These are phyloP conservation scores for Cylindrodendrum hubeiense DNA, from an alignment of 2,329 filamentous ascomycete species.

Conservation along the genomic window DNA sequence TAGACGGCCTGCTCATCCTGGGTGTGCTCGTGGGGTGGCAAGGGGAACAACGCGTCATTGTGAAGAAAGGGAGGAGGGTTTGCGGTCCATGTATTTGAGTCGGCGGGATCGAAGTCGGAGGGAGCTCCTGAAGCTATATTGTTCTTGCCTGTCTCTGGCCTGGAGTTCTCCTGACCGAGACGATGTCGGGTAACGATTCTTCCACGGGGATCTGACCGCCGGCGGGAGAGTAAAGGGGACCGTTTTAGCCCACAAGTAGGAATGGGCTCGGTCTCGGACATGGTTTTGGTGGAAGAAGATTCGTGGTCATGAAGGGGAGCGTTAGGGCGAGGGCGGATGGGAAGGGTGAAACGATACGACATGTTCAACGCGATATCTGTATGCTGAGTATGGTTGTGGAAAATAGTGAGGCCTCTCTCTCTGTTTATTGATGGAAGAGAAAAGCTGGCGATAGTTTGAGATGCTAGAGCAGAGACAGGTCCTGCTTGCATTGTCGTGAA, in stretches of 20 bases:
- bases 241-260: conserved; percentile 18
- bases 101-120: conserved; percentile 10
- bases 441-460: not conserved
- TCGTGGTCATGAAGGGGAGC: not conserved
- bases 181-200: not conserved
- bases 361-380: conserved; percentile 29
- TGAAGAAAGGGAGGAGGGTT: conserved; percentile 29
- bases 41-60: conserved; percentile 10
- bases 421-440: not conserved
- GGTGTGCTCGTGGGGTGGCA: conserved; percentile 4
- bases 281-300: conserved; percentile 12
- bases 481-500: not conserved
- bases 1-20: conserved; percentile 28
- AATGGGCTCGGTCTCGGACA: conserved; percentile 1
- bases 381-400: not conserved
- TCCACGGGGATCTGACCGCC: not conserved
- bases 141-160: conserved; percentile 18
- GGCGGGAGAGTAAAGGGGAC: conserved; percentile 7
- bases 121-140: conserved; percentile 3
- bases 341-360: conserved; percentile 31
- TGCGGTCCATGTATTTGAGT: conserved; percentile 26
- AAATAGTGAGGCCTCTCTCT: conserved; percentile 1
- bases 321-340: conserved; percentile 25
- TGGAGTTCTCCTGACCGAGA: conserved; percentile 23
- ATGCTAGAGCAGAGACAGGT: not conserved